Evolutionary conservation across 768 basidiomycete genomes (phyloP), one percentile per base, ranked within the genome.

Genomic region (Boletus eberwhitei): DNA sequence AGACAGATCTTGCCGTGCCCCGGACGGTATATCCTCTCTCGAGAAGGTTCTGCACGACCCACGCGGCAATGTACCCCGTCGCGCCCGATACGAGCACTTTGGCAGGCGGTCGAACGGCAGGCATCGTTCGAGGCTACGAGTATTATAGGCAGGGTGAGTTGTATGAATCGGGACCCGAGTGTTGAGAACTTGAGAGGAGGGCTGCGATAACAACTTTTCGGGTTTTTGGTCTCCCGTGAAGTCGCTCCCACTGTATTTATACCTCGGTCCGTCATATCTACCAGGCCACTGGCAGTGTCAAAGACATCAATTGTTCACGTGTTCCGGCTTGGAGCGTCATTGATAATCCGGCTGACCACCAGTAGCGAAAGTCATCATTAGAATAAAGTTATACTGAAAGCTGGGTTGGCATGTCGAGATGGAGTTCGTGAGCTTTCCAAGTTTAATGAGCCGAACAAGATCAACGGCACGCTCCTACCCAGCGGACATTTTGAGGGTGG

Each of bases 21-120:
- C 86, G 79, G 24, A 87, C 83, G 5, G 73, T 56, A 63, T 82
- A 89, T 0, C 88, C 87, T 8, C 74, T 70, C 55, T 86, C 79
- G 13, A 91, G 77, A 14, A 88, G 74, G 8, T 59, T 62, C 35
- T 74, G 72, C 17, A 82, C 79, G 46, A 87, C 73, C 82, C 85
- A 86, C 6, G 55, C 47, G 8, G 64, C 58, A 9, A 61, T 39
- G 32, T 63, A 69, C 8, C 67, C 67, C 8, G 61, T 69, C 2
- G 60, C 67, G 6, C 68, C 67, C 0, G 68, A 69, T 19, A 69
- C 67, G 37, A 69, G 67, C 2, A 70, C 60, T 34, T 71, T 70
- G 37, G 58, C 60, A 5, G 67, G 70, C 4, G 63, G 60, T 22
- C 60, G 58, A 17, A 71, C 49, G 22, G 57, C 22, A 5, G 68